These are phyloP conservation scores for Rhodomyrtus tomentosa DNA, from an alignment of 345 rosid genomes.

Conservation along the genomic window DNA sequence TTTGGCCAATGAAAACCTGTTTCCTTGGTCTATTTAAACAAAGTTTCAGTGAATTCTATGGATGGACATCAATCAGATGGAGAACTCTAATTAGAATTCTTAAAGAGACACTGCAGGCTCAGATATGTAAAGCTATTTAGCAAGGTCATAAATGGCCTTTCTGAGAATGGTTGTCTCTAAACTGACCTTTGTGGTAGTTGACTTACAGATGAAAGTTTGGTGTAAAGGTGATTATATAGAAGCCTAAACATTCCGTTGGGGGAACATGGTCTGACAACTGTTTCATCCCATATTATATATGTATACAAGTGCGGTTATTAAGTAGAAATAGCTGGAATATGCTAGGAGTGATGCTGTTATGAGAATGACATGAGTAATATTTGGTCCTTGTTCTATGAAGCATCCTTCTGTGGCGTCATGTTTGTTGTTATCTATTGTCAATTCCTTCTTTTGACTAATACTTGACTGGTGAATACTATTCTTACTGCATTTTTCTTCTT, in stretches of 20 bases:
- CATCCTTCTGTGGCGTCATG: background rate
- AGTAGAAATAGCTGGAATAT: background rate
- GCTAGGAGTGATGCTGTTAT: background rate
- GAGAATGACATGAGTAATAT: background rate
- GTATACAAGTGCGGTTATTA: background rate
- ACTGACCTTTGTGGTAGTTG: background rate
- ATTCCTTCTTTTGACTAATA: background rate
- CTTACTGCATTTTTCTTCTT: conserved; percentile 1
- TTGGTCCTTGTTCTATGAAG: background rate
- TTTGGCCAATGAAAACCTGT: background rate
- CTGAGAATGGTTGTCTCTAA: background rate
- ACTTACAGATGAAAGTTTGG: background rate
- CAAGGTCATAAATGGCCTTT: background rate
- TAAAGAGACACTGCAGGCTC: background rate
- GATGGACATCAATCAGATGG: background rate
- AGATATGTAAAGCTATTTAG: background rate
- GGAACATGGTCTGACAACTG: background rate
- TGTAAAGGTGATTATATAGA: background rate
- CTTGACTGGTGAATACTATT: background rate
- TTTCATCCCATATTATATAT: background rate
- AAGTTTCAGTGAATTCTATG: background rate
- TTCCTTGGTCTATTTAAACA: background rate
- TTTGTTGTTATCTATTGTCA: background rate
- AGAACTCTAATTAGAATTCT: background rate
- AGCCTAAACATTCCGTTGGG: background rate